Evolutionary conservation across 257 asterid species (phyloP), one percentile per base, ranked within the genome.

Genomic region (Nicotiana undulata): DNA sequence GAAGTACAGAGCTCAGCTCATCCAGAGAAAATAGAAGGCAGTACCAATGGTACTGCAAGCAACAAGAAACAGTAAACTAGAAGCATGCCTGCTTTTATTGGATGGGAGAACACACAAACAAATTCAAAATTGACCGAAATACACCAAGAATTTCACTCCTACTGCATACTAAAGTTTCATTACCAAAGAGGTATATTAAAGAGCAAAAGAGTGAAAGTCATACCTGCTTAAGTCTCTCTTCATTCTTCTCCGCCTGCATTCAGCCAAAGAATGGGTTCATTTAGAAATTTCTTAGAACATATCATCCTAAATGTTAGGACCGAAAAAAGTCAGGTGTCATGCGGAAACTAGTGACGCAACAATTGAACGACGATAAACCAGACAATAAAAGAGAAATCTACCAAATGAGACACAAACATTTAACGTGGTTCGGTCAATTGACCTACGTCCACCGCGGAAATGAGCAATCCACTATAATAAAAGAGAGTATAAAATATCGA

Each of bases 141-240:
- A 46, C 37, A 15, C 15, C 77, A 40, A 11, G 22, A 11, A 46
- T 74, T 46, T 49, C 40, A 49, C 17, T 49, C 51, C 59, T 46
- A 74, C 7, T 24, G 44, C 61, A 49, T 74, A 16, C 61, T 4
- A 4, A 46, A 46, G 1, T 22, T 66, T 22, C 4, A 74, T 26
- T 15, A 49, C 44, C 1, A n/a, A 49, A 24, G 59, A 15, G 79
- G 79, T 6, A 17, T 26, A 74, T 24, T 67, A 49, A 13, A 49
- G 63, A 17, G 44, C 31, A 17, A 7, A 49, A 5, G 72, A 82
- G 61, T 16, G 26, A 82, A 81, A 85, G 15, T 24, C 44, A 18
- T 85, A 95, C 99, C 98, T 95, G 97, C 83, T 89, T 86, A 66
- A 82, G 84, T 81, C 98, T 90, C 91, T 88, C 85, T 82, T 82